phyloP scores from a whole-genome alignment of 129 eudicot species.

The Centella asiatica region DNA sequence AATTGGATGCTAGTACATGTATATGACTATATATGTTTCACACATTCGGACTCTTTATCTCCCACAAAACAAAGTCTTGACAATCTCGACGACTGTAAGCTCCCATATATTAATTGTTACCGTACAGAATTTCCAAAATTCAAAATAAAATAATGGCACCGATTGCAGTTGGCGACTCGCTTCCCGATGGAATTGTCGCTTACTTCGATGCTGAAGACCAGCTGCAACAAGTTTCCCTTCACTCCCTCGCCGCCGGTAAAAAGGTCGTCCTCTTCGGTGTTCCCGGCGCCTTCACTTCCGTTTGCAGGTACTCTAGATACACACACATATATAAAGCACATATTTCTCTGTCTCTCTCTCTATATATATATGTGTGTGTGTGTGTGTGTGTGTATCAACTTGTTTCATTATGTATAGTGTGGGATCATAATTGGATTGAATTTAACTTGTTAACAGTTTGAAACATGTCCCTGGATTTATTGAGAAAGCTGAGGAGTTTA shows the following conservation, averaged over 20 bases:
- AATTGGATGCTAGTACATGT: too few relatives aligned
- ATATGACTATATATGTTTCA: too few relatives aligned
- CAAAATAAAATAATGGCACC: constrained; percentile 74
- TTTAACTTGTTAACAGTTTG: constrained; percentile 31
- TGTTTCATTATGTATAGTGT: not conserved
- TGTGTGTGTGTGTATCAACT: not conserved
- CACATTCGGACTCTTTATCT: too few relatives aligned
- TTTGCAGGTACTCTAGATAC: constrained; percentile 96
- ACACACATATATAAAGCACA: too few relatives aligned
- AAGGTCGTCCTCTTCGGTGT: constrained; percentile 83
- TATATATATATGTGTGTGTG: not conserved
- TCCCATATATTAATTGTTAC: too few relatives aligned
- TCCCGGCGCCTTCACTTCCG: constrained; percentile 99
- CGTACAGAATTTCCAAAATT: too few relatives aligned
- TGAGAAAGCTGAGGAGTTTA: constrained; percentile 76
- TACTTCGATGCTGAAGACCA: constrained; percentile 67
- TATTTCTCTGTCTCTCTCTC: not conserved
- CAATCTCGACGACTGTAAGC: too few relatives aligned
- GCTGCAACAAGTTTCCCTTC: constrained; percentile 56
- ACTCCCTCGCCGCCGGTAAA: constrained; percentile 83
- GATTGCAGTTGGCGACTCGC: constrained; percentile 57
- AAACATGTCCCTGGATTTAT: constrained; percentile 91
- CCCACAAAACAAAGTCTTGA: too few relatives aligned
- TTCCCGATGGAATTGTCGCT: constrained; percentile 76
- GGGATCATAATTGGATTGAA: too few relatives aligned